These are phyloP conservation scores for Ustilago shanxiensis DNA, from an alignment of 1,284 basidiomycete species.

Conservation along the genomic window DNA sequence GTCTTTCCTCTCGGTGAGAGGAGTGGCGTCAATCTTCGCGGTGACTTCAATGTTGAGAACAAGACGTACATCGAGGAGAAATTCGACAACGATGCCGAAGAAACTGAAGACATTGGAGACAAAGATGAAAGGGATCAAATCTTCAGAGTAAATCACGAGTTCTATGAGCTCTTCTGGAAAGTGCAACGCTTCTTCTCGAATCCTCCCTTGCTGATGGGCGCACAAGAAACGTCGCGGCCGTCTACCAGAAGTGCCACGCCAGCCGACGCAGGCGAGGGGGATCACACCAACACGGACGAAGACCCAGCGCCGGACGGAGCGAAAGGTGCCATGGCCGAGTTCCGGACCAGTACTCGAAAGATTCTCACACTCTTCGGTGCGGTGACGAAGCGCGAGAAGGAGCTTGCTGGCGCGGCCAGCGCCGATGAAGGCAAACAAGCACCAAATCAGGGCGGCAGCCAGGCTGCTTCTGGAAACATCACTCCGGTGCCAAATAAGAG, in stretches of 20 bases:
- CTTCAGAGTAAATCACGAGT: slow-evolving; percentile 38
- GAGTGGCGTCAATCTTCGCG: slow-evolving; percentile 88
- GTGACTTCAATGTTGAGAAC: slow-evolving; percentile 80
- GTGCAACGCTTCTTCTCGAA: slow-evolving; percentile 64
- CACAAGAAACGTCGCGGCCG: slow-evolving; percentile 18
- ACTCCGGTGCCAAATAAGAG: slow-evolving; percentile 30
- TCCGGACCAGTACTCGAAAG: slow-evolving; percentile 48
- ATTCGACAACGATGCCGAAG: slow-evolving; percentile 20
- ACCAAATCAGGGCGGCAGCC: slow-evolving; percentile 6
- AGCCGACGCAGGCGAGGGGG: slow-evolving; percentile 15
- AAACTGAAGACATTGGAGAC: slow-evolving; percentile 18
- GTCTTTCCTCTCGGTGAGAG: slow-evolving; percentile 89
- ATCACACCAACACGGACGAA: slow-evolving; percentile 20
- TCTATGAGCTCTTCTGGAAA: slow-evolving; percentile 66
- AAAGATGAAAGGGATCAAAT: slow-evolving; percentile 50
- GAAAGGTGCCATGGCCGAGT: slow-evolving; percentile 48
- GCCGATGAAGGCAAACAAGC: slow-evolving; percentile 36
- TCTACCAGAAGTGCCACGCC: slow-evolving; percentile 40
- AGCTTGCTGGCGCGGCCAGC: slow-evolving; percentile 47
- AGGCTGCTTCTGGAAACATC: slow-evolving; percentile 8
- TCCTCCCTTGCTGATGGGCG: slow-evolving; percentile 55
- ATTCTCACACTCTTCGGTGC: slow-evolving; percentile 58
- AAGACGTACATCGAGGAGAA: slow-evolving; percentile 55
- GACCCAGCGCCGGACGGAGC: slow-evolving; percentile 58
- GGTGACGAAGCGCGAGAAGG: slow-evolving; percentile 51